These are phyloP conservation scores for Polygonum maritimum DNA, from an alignment of 148 eudicot species.

Conservation along the genomic window DNA sequence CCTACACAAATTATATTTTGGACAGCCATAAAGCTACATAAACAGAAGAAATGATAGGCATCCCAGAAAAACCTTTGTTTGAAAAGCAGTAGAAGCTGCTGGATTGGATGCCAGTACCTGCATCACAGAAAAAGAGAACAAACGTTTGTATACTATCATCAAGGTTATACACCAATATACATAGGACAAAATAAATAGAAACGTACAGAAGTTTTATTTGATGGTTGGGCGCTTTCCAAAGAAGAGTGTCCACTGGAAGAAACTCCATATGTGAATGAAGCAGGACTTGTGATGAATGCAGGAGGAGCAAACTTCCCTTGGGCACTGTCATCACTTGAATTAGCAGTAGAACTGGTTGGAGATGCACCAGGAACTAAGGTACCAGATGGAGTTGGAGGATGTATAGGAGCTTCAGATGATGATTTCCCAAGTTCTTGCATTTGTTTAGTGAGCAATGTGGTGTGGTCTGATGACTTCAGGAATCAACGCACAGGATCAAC, in stretches of 20 bases:
- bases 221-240: slow-evolving; percentile 20
- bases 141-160: neutral
- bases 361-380: neutral
- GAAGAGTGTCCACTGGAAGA: slow-evolving; percentile 15
- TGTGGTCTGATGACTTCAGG: neutral
- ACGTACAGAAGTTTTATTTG: slow-evolving; percentile 25
- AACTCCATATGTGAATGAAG: slow-evolving; percentile 26
- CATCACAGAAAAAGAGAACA: slow-evolving; percentile 5
- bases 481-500: neutral
- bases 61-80: slow-evolving; percentile 16
- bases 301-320: slow-evolving; percentile 12
- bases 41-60: slow-evolving; percentile 15
- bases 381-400: slow-evolving; percentile 8
- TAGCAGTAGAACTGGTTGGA: neutral
- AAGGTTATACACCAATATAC: neutral
- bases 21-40: slow-evolving; percentile 9
- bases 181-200: neutral
- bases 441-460: neutral
- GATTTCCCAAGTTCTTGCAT: slow-evolving; percentile 4
- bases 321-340: slow-evolving; percentile 11
- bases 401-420: slow-evolving; percentile 2
- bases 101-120: slow-evolving; percentile 21
- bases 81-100: slow-evolving; percentile 18
- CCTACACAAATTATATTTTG: slow-evolving; percentile 16
- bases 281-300: slow-evolving; percentile 13